Base-by-base conservation (phyloP, 202 grass and related monocot species). In the Eragrostis tef region DNA sequence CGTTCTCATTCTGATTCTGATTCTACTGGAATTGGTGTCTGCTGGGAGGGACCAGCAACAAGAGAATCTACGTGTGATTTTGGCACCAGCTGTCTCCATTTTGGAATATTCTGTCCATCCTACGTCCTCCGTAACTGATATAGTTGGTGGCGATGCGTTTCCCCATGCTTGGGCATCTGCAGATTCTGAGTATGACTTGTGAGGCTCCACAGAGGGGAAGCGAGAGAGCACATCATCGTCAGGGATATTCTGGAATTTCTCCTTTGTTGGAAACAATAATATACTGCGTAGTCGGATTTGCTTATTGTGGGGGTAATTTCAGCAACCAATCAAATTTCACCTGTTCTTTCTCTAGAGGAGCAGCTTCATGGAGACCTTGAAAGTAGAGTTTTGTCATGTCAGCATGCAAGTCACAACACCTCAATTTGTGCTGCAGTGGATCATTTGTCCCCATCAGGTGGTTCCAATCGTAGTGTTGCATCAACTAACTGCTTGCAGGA, bases 51-150 rank as follows among this genome's bases (percentile, higher is more conserved):
- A 82, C 54, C 7, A 48, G 5, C 7, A 7, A 64, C 10, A 69
- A 47, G 41, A 47, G 41, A 78, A 36, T 81, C 57, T 24, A 25
- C 13, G 31, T 26, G 52, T 64, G 67, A 83, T 62, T 68, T 62
- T 73, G 66, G 43, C 31, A n/a, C 14, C 48, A 71, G 11, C 76
- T 1, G 52, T 63, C 52, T 73, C 24, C 27, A 6, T 67, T 60
- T 17, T 26, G n/a, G 74, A 83, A 79, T 86, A 83, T 86, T 89
- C 83, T 79, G 57, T 39, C 56, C 11, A 11, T 15, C 0, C 56
- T 39, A 3, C 5, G 34, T 64, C n/a, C 45, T 80, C 46, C 52
- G 3, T 70, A 76, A 42, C 17, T 67, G 27, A 39, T 73, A 39
- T 67, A 20, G 16, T 57, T 41, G 19, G 26, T 6, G 60, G 9